Evolutionary conservation across 805 yeast species (phyloP), one percentile per base, ranked within the genome.

Genomic region (Pichia nanzhaoensis): DNA sequence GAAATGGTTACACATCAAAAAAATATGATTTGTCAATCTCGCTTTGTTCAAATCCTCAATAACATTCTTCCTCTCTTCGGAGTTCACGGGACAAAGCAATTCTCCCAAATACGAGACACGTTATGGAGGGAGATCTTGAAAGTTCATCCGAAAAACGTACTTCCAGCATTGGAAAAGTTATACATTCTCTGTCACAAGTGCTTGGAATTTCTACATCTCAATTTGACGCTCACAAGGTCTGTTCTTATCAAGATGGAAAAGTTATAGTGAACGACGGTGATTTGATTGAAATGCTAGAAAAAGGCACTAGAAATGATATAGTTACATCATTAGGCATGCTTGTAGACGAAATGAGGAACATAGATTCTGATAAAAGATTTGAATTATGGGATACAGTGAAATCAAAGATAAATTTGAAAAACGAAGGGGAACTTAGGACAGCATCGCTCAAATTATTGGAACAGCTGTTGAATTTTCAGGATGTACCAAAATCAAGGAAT

Each of bases 341-440:
- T 35, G 64, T 74, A 6, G 70, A 70, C 2, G 67, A 77, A 3
- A 60, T 86, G 2, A 71, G 71, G 19, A 74, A 70, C 39, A 71
- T 70, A 41, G 67, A 80, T 3, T 71, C 79, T 2, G 69, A 81
- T 0, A 74, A 83, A 2, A 70, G 85, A 4, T 80, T 86, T 0
- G 89, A 84, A 50, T 69, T 86, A 1, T 87, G 96, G 96, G 78
- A 81, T 58, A 64, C 79, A 42, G 81, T 83, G 0, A 66, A 75
- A 48, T 76, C 72, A 41, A 61, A 82, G 58, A 69, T 84, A 41
- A 65, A 66, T 6, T 57, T 64, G 0, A 57, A 59, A 3, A 58
- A 55, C 28, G 55, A 54, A 18, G 45, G 59, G 1, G 66, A 63
- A 16, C 60, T 68, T 3, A 63, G 82, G 22, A 62, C 72, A 28